Base-by-base conservation (phyloP, 2,329 filamentous ascomycete species). In the Pestalotiopsis fici region DNA sequence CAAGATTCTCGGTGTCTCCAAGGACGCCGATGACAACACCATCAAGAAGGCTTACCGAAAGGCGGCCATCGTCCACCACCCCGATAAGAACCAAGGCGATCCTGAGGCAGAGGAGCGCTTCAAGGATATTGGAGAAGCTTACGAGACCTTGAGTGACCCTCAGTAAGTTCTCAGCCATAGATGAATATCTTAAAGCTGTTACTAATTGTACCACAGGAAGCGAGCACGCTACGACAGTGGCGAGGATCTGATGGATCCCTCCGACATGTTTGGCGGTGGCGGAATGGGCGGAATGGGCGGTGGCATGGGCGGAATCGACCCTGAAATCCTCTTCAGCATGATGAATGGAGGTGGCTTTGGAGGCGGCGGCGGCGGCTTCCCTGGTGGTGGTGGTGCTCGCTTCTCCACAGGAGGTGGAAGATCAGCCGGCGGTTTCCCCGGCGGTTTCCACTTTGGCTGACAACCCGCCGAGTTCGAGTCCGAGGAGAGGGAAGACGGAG, bases 1-100 rank as follows among this genome's bases (percentile, higher is more conserved):
- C 86, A 98, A 98, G 88, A 97, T 98, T 72, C 89, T 99, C 65
- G 93, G 91, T 5, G 83, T 99, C 9, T 85, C 92, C 67, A 98
- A 98, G 85, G 92, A 95, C 69, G 94, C 94, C 47, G 88, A 88
- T 54, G 94, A 97, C 25, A 86, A 86, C 67, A 90, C 96, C 65
- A 96, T 99, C 84, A 99, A 98, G 87, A 95, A 95, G 83, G 96
- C 95, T 1, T 99, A 99, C 84, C 90, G 95, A 72, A 97, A 96
- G 81, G 87, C 97, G 77, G 96, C 96, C 66, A 95, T 99, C 73
- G 86, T 95, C 71, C 93, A 97, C 78, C 96, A 99, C 80, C 96
- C 96, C 2, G 96, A 99, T 83, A 99, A 99, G 89, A 99, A 98
- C 82, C 93, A 92, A 1, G 93, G 92, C 70, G 93, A 98, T 74